Evolutionary conservation across 768 basidiomycete species (phyloP).

Genomic region (Porphyrellus cyaneotinctus): DNA sequence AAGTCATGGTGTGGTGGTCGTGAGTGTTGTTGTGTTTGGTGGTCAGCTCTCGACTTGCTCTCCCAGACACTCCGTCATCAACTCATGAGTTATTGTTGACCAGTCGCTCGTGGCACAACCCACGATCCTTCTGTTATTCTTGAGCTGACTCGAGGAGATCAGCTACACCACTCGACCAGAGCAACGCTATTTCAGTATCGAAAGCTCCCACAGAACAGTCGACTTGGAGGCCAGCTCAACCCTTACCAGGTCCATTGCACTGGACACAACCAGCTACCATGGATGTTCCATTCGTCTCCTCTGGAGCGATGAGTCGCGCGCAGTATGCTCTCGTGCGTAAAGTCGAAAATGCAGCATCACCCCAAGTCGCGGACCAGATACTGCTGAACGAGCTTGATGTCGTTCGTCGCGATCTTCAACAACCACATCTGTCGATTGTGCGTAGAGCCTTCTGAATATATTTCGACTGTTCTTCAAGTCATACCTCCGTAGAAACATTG

Average conservation of each 20-base stretch:
- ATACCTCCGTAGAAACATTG: constrained; percentile 47
- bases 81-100: constrained; percentile 4
- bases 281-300: constrained; percentile 77
- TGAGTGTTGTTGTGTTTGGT: constrained; percentile 9
- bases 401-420: constrained; percentile 50
- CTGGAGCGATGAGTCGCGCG: constrained; percentile 69
- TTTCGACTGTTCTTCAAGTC: constrained; percentile 6
- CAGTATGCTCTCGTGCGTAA: constrained; percentile 75
- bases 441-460: constrained; percentile 27
- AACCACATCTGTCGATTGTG: constrained; percentile 51
- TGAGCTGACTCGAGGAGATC: background rate
- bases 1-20: constrained; percentile 17
- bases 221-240: background rate
- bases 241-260: background rate
- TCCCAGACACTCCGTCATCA: background rate
- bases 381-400: constrained; percentile 56
- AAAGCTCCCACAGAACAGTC: background rate
- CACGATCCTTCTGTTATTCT: background rate
- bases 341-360: constrained; percentile 58
- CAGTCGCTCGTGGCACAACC: background rate
- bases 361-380: constrained; percentile 57
- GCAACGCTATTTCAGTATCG: constrained; percentile 8
- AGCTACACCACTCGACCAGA: constrained; percentile 16
- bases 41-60: no score
- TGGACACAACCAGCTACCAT: constrained; percentile 34